These are phyloP conservation scores for Aspergillus arachidicola DNA, from an alignment of 2,329 filamentous ascomycete species.

Conservation along the genomic window DNA sequence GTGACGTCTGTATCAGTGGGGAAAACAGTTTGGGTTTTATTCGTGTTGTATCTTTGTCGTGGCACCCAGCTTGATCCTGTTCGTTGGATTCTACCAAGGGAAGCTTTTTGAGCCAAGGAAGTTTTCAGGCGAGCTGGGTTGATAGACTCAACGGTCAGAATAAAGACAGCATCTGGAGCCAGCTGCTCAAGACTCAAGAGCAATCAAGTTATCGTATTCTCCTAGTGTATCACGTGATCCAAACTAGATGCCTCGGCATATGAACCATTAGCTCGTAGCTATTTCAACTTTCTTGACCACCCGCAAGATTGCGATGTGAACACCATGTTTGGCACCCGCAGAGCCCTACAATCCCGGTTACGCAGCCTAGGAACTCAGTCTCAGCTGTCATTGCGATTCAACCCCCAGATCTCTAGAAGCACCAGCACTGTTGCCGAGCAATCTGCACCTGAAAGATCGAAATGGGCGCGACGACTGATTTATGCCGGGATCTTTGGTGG, in stretches of 20 bases:
- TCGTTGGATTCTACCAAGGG: background rate
- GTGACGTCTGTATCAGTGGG: background rate
- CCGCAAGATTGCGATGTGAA: slow-evolving; percentile 24
- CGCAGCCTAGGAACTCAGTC: slow-evolving; percentile 12
- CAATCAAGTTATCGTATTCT: background rate
- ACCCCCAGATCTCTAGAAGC: slow-evolving; percentile 19
- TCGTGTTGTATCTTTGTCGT: background rate
- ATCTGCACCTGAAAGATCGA: slow-evolving; percentile 23
- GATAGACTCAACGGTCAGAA: background rate
- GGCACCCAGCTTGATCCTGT: background rate
- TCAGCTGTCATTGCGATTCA: slow-evolving; percentile 8
- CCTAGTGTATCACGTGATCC: background rate
- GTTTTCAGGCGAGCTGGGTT: background rate
- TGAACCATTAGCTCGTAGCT: background rate
- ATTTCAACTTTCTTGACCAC: background rate
- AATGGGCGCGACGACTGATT: slow-evolving; percentile 39
- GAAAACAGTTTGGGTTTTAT: background rate
- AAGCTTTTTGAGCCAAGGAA: background rate
- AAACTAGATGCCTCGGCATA: background rate
- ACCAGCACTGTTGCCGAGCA: slow-evolving; percentile 23
- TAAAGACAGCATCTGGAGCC: background rate
- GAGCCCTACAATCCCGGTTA: slow-evolving; percentile 26
- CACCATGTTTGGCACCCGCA: slow-evolving; percentile 31
- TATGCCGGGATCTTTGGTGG: slow-evolving; percentile 39
- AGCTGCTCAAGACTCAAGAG: background rate